Percentiles rank a stretch among this genome's conserved stretches.
phyloP scores from a whole-genome alignment of 2,329 filamentous ascomycete species.

The Aspergillus niger region DNA sequence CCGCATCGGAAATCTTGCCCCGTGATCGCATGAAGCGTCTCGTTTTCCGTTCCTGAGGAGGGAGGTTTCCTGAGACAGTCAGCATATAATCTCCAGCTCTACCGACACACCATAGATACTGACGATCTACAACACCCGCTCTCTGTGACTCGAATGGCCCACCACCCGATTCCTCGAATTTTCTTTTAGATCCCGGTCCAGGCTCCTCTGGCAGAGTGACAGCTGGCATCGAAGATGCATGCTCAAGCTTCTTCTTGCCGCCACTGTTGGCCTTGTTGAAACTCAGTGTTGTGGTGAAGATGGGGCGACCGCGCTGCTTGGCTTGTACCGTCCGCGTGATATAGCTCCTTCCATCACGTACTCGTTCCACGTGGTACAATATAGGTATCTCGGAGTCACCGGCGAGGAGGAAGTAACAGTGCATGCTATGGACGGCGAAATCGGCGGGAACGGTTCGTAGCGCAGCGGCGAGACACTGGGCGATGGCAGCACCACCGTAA shows the following conservation, averaged over 20 bases:
- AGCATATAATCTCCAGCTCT: background rate
- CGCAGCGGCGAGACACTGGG: conserved; percentile 84
- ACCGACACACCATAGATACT: conserved; percentile 19
- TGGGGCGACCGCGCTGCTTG: conserved; percentile 79
- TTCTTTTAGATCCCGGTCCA: conserved; percentile 31
- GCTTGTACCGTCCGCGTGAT: conserved; percentile 96
- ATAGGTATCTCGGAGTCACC: conserved; percentile 83
- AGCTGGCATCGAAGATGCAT: conserved; percentile 64
- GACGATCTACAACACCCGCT: conserved; percentile 59
- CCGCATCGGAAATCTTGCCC: conserved; percentile 70
- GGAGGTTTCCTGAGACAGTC: conserved; percentile 28
- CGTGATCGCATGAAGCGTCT: conserved; percentile 54
- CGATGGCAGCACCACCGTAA: conserved; percentile 90
- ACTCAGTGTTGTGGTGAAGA: conserved; percentile 93
- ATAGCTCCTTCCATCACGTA: conserved; percentile 86
- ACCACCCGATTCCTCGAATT: conserved; percentile 31
- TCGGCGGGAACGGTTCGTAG: conserved; percentile 78
- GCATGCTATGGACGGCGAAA: conserved; percentile 91
- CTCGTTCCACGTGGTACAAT: conserved; percentile 91
- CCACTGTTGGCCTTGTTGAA: conserved; percentile 68
- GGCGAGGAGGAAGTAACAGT: conserved; percentile 97
- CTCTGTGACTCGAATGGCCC: conserved; percentile 62
- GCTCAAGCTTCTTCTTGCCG: conserved; percentile 60
- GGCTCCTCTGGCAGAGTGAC: conserved; percentile 48
- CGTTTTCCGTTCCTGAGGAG: conserved; percentile 67